These are phyloP conservation scores for Ettlia oleoabundans DNA, from an alignment of 139 green algal genomes.

Conservation along the genomic window DNA sequence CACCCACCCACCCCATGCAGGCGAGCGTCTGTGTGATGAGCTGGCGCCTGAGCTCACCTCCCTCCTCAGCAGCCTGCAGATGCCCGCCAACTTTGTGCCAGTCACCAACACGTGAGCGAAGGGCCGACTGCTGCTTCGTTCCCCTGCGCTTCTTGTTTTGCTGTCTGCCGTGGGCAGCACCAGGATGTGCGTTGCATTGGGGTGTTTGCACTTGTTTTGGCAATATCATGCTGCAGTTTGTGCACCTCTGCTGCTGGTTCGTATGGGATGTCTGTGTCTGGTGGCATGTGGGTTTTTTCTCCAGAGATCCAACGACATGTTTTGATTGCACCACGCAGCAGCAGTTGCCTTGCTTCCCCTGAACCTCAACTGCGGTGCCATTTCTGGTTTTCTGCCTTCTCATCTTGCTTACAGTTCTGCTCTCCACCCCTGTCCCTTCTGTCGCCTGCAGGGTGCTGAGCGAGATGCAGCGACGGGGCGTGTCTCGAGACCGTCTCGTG, in stretches of 20 bases:
- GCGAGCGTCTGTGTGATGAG: constrained; percentile 71
- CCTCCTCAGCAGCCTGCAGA: constrained; percentile 67
- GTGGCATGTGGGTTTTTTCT: no score
- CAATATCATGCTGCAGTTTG: background rate
- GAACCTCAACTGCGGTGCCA: no score
- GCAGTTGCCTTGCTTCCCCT: no score
- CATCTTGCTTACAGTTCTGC: no score
- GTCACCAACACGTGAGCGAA: constrained; percentile 70
- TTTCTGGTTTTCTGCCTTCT: no score
- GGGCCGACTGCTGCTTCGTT: background rate
- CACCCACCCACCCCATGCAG: constrained; percentile 11
- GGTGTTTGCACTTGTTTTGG: no score
- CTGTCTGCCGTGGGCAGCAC: no score
- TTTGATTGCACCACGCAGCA: no score
- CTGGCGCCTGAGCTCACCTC: constrained; percentile 86
- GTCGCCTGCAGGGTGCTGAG: constrained; percentile 40
- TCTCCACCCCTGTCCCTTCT: background rate
- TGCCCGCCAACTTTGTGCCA: constrained; percentile 77
- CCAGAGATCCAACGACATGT: no score
- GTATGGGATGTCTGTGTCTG: no score
- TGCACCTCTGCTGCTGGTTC: background rate
- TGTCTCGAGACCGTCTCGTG: constrained; percentile 71
- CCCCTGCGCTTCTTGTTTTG: background rate
- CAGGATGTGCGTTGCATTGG: no score
- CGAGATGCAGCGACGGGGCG: constrained; percentile 76